Percentiles rank a stretch among this genome's conserved stretches.
phyloP scores from a whole-genome alignment of 2,329 filamentous ascomycete genomes.

The Aspergillus niger region DNA sequence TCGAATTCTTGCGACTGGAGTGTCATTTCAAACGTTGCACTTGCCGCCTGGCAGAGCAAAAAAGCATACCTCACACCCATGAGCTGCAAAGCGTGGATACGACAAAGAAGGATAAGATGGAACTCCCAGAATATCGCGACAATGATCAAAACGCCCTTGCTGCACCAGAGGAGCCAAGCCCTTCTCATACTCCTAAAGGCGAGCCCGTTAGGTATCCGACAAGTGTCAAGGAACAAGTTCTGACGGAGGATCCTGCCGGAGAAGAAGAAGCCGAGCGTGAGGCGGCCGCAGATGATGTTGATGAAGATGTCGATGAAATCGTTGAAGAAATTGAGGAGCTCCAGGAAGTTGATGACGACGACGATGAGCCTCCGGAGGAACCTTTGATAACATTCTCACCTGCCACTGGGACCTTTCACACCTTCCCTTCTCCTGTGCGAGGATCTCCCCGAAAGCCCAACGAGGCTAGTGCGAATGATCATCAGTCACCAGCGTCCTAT shows the following conservation, averaged over 20 bases:
- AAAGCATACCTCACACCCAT: constrained; percentile 46
- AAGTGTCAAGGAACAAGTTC: neutral
- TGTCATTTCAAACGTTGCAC: constrained; percentile 53
- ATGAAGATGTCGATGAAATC: constrained; percentile 4
- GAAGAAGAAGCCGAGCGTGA: neutral
- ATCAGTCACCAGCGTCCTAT: constrained; percentile 12
- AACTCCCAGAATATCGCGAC: constrained; percentile 1
- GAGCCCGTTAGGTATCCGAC: neutral
- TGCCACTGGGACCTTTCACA: constrained; percentile 46
- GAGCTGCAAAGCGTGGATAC: constrained; percentile 14
- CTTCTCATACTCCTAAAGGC: neutral
- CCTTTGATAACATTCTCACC: constrained; percentile 46
- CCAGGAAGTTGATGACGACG: constrained; percentile 14
- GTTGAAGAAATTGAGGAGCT: neutral
- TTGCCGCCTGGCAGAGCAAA: constrained; percentile 48
- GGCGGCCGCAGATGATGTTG: neutral
- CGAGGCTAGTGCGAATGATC: constrained; percentile 20
- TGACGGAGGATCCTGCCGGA: neutral
- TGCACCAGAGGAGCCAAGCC: neutral
- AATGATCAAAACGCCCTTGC: neutral
- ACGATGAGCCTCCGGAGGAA: constrained; percentile 31
- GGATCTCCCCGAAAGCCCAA: constrained; percentile 27
- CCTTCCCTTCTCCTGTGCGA: constrained; percentile 41
- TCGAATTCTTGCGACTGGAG: constrained; percentile 54
- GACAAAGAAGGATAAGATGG: constrained; percentile 22